These are phyloP conservation scores for Pestalotiopsis sp. DNA, from an alignment of 2,329 filamentous ascomycete genomes.

Conservation along the genomic window DNA sequence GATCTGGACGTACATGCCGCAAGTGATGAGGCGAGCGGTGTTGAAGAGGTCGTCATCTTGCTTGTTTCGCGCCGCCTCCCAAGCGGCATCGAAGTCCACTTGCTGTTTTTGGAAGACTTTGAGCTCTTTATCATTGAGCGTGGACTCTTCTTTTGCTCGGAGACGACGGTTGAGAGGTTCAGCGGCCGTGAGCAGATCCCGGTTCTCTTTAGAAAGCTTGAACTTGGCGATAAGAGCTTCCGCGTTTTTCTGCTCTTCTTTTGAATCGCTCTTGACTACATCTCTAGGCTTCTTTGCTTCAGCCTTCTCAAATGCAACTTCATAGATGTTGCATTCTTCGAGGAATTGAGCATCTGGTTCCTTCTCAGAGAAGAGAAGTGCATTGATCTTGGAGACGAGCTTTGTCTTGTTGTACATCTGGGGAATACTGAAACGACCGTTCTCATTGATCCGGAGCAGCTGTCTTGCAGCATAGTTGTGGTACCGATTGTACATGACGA, in stretches of 20 bases:
- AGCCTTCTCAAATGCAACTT: neutral
- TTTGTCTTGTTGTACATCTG: conserved; percentile 14
- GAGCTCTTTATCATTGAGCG: neutral
- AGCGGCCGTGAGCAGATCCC: neutral
- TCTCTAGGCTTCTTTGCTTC: neutral
- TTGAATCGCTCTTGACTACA: conserved; percentile 9
- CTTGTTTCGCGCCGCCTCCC: conserved; percentile 32
- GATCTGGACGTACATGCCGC: conserved; percentile 60
- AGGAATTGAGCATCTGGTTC: conserved; percentile 16
- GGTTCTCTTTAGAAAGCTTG: conserved; percentile 8
- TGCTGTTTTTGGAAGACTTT: conserved; percentile 12
- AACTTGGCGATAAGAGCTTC: conserved; percentile 15
- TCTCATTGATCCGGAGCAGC: conserved; percentile 68
- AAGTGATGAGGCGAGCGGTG: conserved; percentile 54
- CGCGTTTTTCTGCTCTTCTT: conserved; percentile 34
- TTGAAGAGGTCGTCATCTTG: conserved; percentile 59
- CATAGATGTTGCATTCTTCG: neutral
- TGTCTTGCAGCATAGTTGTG: conserved; percentile 71
- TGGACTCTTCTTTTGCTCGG: neutral
- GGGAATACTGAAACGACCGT: conserved; percentile 59
- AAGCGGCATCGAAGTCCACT: conserved; percentile 15
- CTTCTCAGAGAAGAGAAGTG: neutral
- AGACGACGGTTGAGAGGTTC: neutral
- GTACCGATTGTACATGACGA: conserved; percentile 71
- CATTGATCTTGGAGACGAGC: conserved; percentile 7